phyloP scores from a whole-genome alignment of 2,329 filamentous ascomycete genomes.

The Escovopsis sp. region DNA sequence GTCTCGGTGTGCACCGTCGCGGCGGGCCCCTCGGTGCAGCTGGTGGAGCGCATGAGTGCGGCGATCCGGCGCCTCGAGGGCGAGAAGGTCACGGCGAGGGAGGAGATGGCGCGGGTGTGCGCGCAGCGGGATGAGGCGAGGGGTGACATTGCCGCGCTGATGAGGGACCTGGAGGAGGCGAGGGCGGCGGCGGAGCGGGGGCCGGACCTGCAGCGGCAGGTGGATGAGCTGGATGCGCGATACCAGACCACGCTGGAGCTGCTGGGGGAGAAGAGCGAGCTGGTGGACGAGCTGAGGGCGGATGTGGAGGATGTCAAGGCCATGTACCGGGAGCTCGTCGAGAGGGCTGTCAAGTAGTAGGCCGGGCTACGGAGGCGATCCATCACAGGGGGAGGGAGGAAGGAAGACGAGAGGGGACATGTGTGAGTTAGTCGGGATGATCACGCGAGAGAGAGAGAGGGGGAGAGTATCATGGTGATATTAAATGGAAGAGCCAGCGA shows the following conservation, averaged over 20 bases:
- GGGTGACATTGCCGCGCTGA: conserved; percentile 77
- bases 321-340: conserved; percentile 88
- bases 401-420: neutral
- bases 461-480: conserved; percentile 1
- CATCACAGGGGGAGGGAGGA: neutral
- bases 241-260: conserved; percentile 90
- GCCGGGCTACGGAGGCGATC: neutral
- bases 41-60: conserved; percentile 91
- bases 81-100: conserved; percentile 77
- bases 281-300: conserved; percentile 76
- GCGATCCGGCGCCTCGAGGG: conserved; percentile 81
- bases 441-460: neutral
- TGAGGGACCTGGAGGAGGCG: conserved; percentile 71
- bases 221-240: conserved; percentile 54
- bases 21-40: conserved; percentile 82
- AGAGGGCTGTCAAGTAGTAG: conserved; percentile 58
- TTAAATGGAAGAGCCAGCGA: conserved; percentile 4
- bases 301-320: conserved; percentile 90
- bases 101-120: conserved; percentile 68
- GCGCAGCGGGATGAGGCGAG: conserved; percentile 84
- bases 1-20: conserved; percentile 79
- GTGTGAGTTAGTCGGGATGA: neutral
- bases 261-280: conserved; percentile 92
- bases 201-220: conserved; percentile 49
- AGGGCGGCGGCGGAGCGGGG: conserved; percentile 45